A percentile compares a stretch with the other conserved stretches of the same genome.
phyloP scores from a whole-genome alignment of 2,329 filamentous ascomycete species.

The Penicillium aurantiogriseum region DNA sequence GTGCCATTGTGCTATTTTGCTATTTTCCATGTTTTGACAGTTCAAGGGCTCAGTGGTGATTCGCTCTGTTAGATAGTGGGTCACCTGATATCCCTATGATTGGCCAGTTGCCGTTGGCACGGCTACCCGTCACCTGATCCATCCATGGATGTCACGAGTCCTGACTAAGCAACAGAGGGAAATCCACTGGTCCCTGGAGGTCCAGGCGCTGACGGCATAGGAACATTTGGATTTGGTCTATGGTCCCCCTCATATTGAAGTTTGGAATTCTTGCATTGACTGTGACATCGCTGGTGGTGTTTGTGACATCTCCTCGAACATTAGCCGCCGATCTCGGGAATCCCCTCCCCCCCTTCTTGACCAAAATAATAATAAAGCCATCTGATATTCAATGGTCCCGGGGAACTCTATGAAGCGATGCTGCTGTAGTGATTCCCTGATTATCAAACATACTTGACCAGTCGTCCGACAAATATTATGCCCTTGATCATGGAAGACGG shows the following conservation, averaged over 20 bases:
- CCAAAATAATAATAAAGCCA: constrained; percentile 6
- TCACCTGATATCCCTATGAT: neutral
- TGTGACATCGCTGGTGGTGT: neutral
- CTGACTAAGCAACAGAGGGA: constrained; percentile 18
- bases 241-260: neutral
- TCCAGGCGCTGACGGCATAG: constrained; percentile 9
- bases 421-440: constrained; percentile 16
- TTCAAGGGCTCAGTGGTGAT: constrained; percentile 11
- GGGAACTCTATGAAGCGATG: constrained; percentile 14
- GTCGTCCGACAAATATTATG: constrained; percentile 34
- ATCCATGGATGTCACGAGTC: neutral
- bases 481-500: constrained; percentile 58
- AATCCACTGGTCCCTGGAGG: constrained; percentile 7
- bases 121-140: constrained; percentile 22
- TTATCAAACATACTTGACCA: constrained; percentile 2
- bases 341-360: neutral
- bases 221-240: constrained; percentile 2
- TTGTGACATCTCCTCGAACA: neutral
- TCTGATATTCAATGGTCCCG: constrained; percentile 3
- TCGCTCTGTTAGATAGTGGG: constrained; percentile 13
- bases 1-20: neutral
- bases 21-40: constrained; percentile 9
- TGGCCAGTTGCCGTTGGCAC: constrained; percentile 20
- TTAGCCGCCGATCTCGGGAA: neutral
- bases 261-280: neutral